A percentile compares a stretch with the other conserved stretches of the same genome.
Evolutionary conservation across 1,139 yeast species (phyloP).

Genomic region (Candida frijolesensis): DNA sequence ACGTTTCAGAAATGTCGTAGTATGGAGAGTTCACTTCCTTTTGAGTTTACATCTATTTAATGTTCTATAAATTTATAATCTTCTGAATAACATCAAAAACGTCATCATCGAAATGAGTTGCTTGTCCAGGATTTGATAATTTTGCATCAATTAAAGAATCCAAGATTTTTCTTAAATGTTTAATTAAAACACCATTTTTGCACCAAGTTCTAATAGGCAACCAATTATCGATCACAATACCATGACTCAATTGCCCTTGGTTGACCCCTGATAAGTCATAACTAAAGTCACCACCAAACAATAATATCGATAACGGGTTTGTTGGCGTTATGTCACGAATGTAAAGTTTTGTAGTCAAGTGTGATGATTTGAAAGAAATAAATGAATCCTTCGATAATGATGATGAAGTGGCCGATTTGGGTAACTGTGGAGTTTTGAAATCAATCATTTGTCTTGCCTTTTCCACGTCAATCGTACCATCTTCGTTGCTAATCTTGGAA

Average conservation of each 20-base stretch:
- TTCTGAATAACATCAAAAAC: slow-evolving; percentile 20
- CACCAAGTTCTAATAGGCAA: slow-evolving; percentile 89
- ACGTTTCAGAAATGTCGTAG: too few species aligned
- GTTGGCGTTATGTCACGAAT: slow-evolving; percentile 81
- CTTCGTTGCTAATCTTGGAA: slow-evolving; percentile 29
- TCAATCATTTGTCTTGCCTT: slow-evolving; percentile 34
- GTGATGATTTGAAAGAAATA: slow-evolving; percentile 56
- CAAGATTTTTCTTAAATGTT: slow-evolving; percentile 63
- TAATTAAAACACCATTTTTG: slow-evolving; percentile 84
- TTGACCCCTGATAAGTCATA: slow-evolving; percentile 59
- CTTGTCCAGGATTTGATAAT: slow-evolving; percentile 28
- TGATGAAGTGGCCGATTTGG: slow-evolving; percentile 14
- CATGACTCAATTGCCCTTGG: slow-evolving; percentile 53
- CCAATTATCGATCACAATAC: slow-evolving; percentile 77
- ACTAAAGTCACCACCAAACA: slow-evolving; percentile 77
- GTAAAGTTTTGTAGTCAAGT: slow-evolving; percentile 67
- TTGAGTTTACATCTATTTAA: not conserved
- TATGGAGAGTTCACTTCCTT: too few species aligned
- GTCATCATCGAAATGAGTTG: slow-evolving; percentile 15
- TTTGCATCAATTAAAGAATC: slow-evolving; percentile 68
- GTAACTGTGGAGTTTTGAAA: slow-evolving; percentile 36
- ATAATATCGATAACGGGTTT: slow-evolving; percentile 63
- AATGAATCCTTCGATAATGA: slow-evolving; percentile 48
- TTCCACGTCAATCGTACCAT: slow-evolving; percentile 37
- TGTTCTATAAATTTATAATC: slow-evolving; percentile 12